Conservation (phyloP, 2,329 filamentous ascomycete genomes). For the Neofusicoccum parvum region DNA sequence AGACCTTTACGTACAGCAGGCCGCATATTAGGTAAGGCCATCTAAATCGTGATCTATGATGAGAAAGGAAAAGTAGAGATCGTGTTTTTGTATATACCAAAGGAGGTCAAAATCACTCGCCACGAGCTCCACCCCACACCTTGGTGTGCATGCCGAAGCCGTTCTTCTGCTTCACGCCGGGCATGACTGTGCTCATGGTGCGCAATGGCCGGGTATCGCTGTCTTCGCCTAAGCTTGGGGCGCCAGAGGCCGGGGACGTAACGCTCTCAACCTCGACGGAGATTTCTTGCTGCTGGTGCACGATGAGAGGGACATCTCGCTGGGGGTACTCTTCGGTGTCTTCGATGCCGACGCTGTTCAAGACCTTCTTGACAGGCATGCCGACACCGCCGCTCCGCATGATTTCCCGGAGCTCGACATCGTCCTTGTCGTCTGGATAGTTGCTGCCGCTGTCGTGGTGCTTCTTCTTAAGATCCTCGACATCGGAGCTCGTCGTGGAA, state of each 20-base stretch:
- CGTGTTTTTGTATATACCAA: no score
- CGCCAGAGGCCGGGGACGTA: neutral
- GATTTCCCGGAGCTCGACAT: neutral
- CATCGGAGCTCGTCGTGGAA: neutral
- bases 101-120: neutral
- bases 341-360: neutral
- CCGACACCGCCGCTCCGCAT: slow-evolving; percentile 11
- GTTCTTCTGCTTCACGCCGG: neutral
- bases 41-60: no score
- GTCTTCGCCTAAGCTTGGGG: slow-evolving; percentile 5
- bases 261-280: slow-evolving; percentile 7
- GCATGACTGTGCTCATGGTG: neutral
- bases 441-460: neutral
- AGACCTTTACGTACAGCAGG: no score
- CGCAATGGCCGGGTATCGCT: neutral
- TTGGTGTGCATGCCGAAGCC: slow-evolving; percentile 9
- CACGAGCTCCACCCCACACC: neutral
- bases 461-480: neutral
- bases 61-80: no score
- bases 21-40: no score
- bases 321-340: neutral
- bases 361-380: neutral
- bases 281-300: slow-evolving; percentile 8
- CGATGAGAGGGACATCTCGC: neutral
- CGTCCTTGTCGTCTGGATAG: neutral